Evolutionary conservation across 176 grass and related monocot genomes (phyloP), one percentile per base, ranked within the genome.

Genomic region (Oryza meridionalis): DNA sequence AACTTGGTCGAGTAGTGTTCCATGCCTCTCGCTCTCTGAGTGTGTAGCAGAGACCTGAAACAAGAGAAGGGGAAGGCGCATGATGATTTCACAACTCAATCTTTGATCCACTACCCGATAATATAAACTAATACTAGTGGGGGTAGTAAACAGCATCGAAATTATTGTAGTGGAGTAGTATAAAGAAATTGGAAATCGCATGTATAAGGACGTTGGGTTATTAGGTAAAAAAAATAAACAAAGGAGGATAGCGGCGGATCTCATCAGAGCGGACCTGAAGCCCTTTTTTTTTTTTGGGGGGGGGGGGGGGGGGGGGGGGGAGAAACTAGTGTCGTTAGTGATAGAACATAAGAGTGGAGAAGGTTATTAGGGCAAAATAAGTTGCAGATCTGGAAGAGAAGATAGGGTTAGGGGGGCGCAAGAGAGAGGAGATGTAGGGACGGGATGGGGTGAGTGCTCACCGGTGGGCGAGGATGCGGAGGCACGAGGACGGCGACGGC

Each of bases 1-100:
- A 88, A 75, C 75, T 75, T 86, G 86, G 70, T 72, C 22, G 84
- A 45, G 76, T 32, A 83, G 64, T 85, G 88, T 76, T 94, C 92
- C 90, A 90, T 94, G 58, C 19, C 19, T 22, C 2, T 59, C 19
- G 9, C 2, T 22, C 19, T 59, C 21, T n/a, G 5, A 9, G 7
- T 59, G 55, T 59, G 55, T 59, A 22, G 55, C 55, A n/a, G 19
- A 8, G 17, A 22, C 19, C 55, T 59, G 55, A 59, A 59, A 59
- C 55, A 59, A 59, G 2, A 59, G 6, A n/a, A 5, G 7, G 22
- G 55, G 7, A 1, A 59, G 2, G 55, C 1, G 9, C 8, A 1
- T 21, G 6, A 59, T 59, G 55, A 59, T 59, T 59, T 59, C 50
- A 53, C 50, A 53, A 6, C 37, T 51, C 45, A 47, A 47, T 47